Conservation (phyloP, 768 basidiomycete species). For the Rhodotorula babjevae region DNA sequence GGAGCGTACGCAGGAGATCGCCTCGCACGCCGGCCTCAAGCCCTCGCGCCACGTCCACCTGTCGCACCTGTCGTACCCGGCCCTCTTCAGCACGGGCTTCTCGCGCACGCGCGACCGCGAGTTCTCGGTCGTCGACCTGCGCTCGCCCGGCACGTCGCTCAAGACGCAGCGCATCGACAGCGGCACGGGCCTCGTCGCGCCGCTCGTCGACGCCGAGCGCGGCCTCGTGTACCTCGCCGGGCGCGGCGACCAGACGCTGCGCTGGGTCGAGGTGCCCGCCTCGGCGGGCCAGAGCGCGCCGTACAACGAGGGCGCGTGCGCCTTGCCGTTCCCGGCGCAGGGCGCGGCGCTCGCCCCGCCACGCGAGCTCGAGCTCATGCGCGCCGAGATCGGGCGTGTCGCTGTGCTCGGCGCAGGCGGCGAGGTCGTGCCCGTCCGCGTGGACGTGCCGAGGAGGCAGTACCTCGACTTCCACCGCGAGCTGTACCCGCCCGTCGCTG, state of each 20-base stretch:
- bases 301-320: slow-evolving; percentile 14
- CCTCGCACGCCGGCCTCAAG: slow-evolving; percentile 21
- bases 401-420: slow-evolving; percentile 41
- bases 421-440: slow-evolving; percentile 45
- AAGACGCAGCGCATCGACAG: slow-evolving; percentile 45
- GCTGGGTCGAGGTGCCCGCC: slow-evolving; percentile 44
- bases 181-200: slow-evolving; percentile 44
- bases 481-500: slow-evolving; percentile 43
- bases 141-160: slow-evolving; percentile 12
- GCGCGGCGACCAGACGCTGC: slow-evolving; percentile 47
- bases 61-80: neutral
- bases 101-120: slow-evolving; percentile 45
- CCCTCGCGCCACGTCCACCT: slow-evolving; percentile 32
- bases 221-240: slow-evolving; percentile 47
- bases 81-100: slow-evolving; percentile 28
- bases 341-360: slow-evolving; percentile 40
- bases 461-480: slow-evolving; percentile 49
- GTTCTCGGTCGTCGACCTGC: slow-evolving; percentile 43
- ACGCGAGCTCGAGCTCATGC: slow-evolving; percentile 45
- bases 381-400: slow-evolving; percentile 47
- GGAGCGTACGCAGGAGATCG: neutral
- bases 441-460: slow-evolving; percentile 47
- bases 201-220: slow-evolving; percentile 45
- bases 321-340: slow-evolving; percentile 41
- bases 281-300: neutral